phyloP scores from a whole-genome alignment of 2,329 filamentous ascomycete species.

The Colletotrichum tabaci region DNA sequence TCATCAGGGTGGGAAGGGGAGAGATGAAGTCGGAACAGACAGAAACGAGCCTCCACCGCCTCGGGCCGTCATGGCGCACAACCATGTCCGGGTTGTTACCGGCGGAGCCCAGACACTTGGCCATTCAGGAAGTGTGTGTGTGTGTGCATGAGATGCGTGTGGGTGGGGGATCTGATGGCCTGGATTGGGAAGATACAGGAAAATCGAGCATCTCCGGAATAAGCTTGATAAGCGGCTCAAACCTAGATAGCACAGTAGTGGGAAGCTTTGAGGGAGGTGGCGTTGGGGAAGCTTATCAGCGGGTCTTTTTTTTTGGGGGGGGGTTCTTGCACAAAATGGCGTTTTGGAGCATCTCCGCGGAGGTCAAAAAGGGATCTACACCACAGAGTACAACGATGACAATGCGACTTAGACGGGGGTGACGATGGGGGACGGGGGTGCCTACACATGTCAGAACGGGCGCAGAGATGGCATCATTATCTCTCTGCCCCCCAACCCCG shows the following conservation, averaged over 20 bases:
- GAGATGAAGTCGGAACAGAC: neutral
- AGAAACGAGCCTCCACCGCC: slow-evolving; percentile 19
- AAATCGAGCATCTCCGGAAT: slow-evolving; percentile 34
- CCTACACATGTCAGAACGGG: neutral
- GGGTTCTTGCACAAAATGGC: neutral
- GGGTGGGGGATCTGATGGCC: neutral
- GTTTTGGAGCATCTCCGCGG: slow-evolving; percentile 30
- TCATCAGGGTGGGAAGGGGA: neutral
- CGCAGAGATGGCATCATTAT: neutral
- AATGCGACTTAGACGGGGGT: neutral
- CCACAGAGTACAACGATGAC: neutral
- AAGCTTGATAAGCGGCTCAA: slow-evolving; percentile 18
- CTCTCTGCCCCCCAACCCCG: neutral
- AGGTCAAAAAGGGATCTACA: neutral
- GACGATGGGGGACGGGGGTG: neutral
- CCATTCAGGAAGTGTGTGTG: neutral
- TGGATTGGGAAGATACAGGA: neutral
- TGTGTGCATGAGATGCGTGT: neutral
- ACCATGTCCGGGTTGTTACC: neutral
- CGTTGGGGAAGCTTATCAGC: slow-evolving; percentile 22
- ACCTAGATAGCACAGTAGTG: slow-evolving; percentile 18
- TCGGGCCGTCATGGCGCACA: slow-evolving; percentile 24
- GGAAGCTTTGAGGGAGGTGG: slow-evolving; percentile 7
- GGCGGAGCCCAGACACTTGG: neutral
- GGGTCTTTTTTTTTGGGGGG: slow-evolving; percentile 2